A percentile compares a stretch with the other conserved stretches of the same genome.
phyloP scores from a whole-genome alignment of 2,329 filamentous ascomycete genomes.

The Verticillium alfalfae region DNA sequence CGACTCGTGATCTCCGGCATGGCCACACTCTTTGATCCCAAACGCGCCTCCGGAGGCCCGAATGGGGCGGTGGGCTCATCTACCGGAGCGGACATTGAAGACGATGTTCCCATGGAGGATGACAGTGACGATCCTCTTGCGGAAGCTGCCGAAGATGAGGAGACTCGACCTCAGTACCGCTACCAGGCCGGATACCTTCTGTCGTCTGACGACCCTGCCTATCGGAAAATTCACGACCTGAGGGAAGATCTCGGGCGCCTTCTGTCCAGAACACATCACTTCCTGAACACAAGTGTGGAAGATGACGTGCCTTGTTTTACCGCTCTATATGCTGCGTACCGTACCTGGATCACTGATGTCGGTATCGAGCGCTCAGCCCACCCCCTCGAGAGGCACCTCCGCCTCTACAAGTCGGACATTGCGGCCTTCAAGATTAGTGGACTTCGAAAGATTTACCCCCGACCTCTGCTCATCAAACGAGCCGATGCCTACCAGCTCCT shows the following conservation, averaged over 20 bases:
- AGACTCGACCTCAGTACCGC: slow-evolving; percentile 77
- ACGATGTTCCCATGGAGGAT: slow-evolving; percentile 47
- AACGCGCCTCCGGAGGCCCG: slow-evolving; percentile 55
- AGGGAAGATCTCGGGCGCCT: slow-evolving; percentile 76
- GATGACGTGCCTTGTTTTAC: slow-evolving; percentile 97
- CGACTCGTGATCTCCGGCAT: slow-evolving; percentile 87
- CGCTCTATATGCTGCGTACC: slow-evolving; percentile 83
- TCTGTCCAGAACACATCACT: slow-evolving; percentile 77
- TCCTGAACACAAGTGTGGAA: slow-evolving; percentile 78
- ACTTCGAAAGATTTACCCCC: slow-evolving; percentile 84
- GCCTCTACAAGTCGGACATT: slow-evolving; percentile 80
- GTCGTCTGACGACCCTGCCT: slow-evolving; percentile 50
- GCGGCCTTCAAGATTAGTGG: slow-evolving; percentile 93
- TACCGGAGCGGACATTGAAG: slow-evolving; percentile 35
- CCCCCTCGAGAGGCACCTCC: slow-evolving; percentile 78
- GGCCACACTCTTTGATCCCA: slow-evolving; percentile 81
- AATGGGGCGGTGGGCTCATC: slow-evolving; percentile 19
- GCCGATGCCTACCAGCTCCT: slow-evolving; percentile 94
- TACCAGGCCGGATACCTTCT: slow-evolving; percentile 87
- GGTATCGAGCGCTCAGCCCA: slow-evolving; percentile 94
- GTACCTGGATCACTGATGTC: slow-evolving; percentile 96
- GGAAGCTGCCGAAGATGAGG: slow-evolving; percentile 70
- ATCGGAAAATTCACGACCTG: slow-evolving; percentile 72
- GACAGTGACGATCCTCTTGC: slow-evolving; percentile 53
- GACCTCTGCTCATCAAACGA: slow-evolving; percentile 84